Base-by-base conservation (phyloP, 306 rosid species). In the Fragaria ananassa region DNA sequence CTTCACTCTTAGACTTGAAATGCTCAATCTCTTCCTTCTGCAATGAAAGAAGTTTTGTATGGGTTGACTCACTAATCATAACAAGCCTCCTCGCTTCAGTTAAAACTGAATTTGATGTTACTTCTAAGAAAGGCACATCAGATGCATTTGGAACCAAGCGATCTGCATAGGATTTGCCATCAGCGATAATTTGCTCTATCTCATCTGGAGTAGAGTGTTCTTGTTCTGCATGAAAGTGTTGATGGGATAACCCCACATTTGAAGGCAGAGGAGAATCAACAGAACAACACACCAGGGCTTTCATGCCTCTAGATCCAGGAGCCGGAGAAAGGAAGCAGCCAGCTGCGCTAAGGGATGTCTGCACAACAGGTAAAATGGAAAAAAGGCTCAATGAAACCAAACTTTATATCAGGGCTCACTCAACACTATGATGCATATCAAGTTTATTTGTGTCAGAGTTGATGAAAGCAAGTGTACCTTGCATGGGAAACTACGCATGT, bases 311-410 rank as follows among this genome's bases (percentile, higher is more conserved):
- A 53, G 97, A 92, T 74, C 97, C 91, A 6, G 99, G 97, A 78
- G 90, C 91, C 6, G 97, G 99, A 82, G 93, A 90, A 72, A 95
- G 91, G 88, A 90, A 95, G 81, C 99, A 95, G 49, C 97, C 99
- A 56, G 91, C 99, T 7, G 85, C 96, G 18, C 96, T 95, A 54
- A 92, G 78, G 73, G 97, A 95, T 39, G 87, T 92, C 99, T 95
- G 77, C 81, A 74, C 6, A 37, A 50, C 31, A 57, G 61, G 49
- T 27, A 53, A 70, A 76, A 44, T 58, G 31, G 34, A 46, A 44
- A 4, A 6, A 49, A 23, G 54, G 23, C 18, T 23, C 60, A 68
- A 47, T 11, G 27, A 61, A 17, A 47, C 58, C 23, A 12, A 14
- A 56, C 37, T 10, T 23, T 7, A 29, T 15, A 42, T 27, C 64